These are phyloP conservation scores for Penium margaritaceum DNA, from an alignment of 139 green algal species.

Conservation along the genomic window DNA sequence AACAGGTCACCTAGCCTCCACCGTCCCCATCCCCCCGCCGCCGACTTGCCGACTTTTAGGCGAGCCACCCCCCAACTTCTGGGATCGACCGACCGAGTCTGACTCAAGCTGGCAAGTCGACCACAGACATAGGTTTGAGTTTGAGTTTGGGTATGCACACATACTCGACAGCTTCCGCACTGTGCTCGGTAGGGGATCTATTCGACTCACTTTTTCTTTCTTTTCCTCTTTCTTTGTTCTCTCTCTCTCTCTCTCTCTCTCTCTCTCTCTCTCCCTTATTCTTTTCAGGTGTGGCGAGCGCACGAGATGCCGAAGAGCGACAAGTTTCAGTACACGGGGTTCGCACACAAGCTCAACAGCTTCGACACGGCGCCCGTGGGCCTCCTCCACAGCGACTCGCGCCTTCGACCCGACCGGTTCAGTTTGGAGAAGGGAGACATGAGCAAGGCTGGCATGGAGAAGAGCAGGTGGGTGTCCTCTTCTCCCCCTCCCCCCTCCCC, in stretches of 20 bases:
- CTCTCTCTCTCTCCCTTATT: neutral
- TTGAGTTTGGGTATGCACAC: neutral
- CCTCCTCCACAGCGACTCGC: constrained; percentile 70
- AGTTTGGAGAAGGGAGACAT: constrained; percentile 54
- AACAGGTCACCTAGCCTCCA: too few species aligned
- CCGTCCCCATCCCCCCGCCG: too few species aligned
- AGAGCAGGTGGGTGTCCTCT: constrained; percentile 24
- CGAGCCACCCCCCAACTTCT: too few species aligned
- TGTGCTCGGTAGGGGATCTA: neutral
- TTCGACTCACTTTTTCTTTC: neutral
- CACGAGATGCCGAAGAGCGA: constrained; percentile 66
- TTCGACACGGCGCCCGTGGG: constrained; percentile 50
- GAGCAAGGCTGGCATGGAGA: constrained; percentile 36
- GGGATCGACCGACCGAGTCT: too few species aligned
- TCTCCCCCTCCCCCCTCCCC: neutral
- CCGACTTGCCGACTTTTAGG: too few species aligned
- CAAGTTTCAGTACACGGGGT: constrained; percentile 82
- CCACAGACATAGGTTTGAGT: neutral
- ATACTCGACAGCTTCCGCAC: neutral
- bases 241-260: neutral
- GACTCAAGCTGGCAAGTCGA: too few species aligned
- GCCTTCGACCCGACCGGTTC: constrained; percentile 58
- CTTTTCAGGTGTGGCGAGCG: constrained; percentile 66
- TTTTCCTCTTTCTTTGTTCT: neutral
- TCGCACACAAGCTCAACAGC: constrained; percentile 73